A percentile compares a stretch with the other conserved stretches of the same genome.
Evolutionary conservation across 176 grass and related monocot species (phyloP).

Genomic region (Miscanthus lutarioriparius): DNA sequence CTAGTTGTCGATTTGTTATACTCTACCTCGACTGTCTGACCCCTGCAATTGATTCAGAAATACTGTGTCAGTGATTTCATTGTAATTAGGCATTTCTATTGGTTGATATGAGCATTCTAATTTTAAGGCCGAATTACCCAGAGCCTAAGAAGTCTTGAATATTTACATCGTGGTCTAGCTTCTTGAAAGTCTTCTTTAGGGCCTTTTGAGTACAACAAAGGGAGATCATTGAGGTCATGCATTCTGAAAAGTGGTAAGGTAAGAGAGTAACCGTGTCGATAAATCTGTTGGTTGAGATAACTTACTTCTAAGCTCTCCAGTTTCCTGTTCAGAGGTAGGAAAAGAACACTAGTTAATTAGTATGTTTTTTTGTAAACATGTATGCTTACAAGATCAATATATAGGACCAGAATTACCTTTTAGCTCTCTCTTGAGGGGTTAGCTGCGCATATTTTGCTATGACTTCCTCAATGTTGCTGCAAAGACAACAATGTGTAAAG

Average conservation of each 20-base stretch:
- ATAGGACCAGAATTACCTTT: conserved; percentile 43
- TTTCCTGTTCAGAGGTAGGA: conserved; percentile 46
- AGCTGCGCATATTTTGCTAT: conserved; percentile 64
- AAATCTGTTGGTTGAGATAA: conserved; percentile 2
- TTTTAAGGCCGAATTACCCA: conserved; percentile 41
- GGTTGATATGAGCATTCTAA: background rate
- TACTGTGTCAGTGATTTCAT: conserved; percentile 13
- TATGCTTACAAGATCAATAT: background rate
- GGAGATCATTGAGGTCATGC: background rate
- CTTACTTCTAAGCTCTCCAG: conserved; percentile 78
- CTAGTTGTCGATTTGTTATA: background rate
- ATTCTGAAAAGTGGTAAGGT: conserved; percentile 19
- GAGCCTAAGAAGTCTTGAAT: conserved; percentile 82
- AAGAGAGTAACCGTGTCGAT: background rate
- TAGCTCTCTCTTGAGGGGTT: conserved; percentile 77
- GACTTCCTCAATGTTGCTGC: conserved; percentile 62
- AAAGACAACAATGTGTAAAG: conserved; percentile 15
- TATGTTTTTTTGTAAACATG: background rate
- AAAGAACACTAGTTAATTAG: background rate
- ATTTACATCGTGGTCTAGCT: conserved; percentile 82
- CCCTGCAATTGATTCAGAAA: conserved; percentile 51
- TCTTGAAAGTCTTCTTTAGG: conserved; percentile 87
- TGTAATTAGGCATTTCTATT: background rate
- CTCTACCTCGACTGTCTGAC: conserved; percentile 69
- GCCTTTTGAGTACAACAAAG: conserved; percentile 50